Base-by-base conservation (phyloP, 495 filamentous ascomycete genomes). In the Aspergillus campestris region DNA sequence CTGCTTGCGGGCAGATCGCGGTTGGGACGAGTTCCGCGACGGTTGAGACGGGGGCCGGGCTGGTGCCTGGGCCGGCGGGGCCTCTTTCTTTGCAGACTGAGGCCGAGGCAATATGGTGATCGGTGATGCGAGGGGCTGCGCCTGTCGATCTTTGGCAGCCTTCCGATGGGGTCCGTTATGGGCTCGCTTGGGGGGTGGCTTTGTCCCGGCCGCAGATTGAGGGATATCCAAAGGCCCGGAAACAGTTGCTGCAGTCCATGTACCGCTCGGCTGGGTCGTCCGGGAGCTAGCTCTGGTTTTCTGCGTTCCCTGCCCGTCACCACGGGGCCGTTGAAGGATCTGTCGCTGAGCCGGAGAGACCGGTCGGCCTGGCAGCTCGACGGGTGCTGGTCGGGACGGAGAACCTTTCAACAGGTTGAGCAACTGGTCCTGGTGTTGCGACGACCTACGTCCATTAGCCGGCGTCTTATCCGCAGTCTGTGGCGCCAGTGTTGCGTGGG, bases 161-260 rank as follows among this genome's bases (percentile, higher is more conserved):
- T 56, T 64, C 4, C 59, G 58, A 11, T 43, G 51, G 2, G 57
- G 39, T 13, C 51, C 56, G 48, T 55, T 57, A 13, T 47, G 34
- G n/a, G 41, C 38, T 29, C 47, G 58, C 11, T 52, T 61, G 13
- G 39, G 12, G 0, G 50, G 41, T 18, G 38, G 52, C 47, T 66
- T 72, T 34, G 55, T 34, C 45, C 45, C 60, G 36, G 50, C 57
- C 41, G 75, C 71, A 51, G 73, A 73, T 36, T 79, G 67, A 9
- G 73, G 73, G 18, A 57, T 63, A 41, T 71, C 72, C 31, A 77
- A 50, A 3, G 74, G 74, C 0, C 75, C 72, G 32, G 70, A 67
- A 5, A 75, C 63, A n/a, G 76, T 78, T 1, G 71, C 74, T 10
- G 74, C 71, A 5, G 53, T 54, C 36, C 55, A 55, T 27, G 48